A percentile compares a stretch with the other conserved stretches of the same genome.
Conservation (phyloP, 2,329 filamentous ascomycete genomes). For the Clonostachys rhizophaga region DNA sequence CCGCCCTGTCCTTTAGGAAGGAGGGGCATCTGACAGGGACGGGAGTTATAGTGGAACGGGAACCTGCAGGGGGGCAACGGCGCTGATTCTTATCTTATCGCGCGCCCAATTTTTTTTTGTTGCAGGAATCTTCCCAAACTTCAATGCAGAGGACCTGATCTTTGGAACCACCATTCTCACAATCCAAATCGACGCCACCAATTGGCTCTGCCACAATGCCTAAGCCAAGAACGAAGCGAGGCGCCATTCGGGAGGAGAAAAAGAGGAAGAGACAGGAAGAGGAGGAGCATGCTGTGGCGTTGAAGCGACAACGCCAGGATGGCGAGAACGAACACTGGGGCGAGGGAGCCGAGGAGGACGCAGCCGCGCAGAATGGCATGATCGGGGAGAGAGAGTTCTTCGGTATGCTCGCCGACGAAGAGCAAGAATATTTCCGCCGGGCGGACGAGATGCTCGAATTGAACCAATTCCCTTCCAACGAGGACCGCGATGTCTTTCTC, state of each 20-base stretch:
- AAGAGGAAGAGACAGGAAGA: conserved; percentile 25
- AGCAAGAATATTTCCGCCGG: conserved; percentile 92
- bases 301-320: conserved; percentile 7
- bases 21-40: no score
- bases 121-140: neutral
- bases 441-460: conserved; percentile 87
- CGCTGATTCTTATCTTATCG: conserved; percentile 3
- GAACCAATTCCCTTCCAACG: conserved; percentile 76
- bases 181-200: no score
- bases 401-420: conserved; percentile 85
- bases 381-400: conserved; percentile 71
- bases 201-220: conserved; percentile 23
- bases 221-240: conserved; percentile 37
- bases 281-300: conserved; percentile 15
- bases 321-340: conserved; percentile 9
- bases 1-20: no score
- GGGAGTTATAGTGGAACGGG: no score
- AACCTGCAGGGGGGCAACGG: neutral
- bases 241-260: conserved; percentile 28
- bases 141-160: no score
- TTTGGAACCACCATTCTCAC: no score
- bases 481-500: conserved; percentile 69
- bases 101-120: neutral
- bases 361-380: conserved; percentile 4
- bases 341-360: conserved; percentile 6